Conservation (phyloP, 2,329 filamentous ascomycete species). For the Alternaria sp. region DNA sequence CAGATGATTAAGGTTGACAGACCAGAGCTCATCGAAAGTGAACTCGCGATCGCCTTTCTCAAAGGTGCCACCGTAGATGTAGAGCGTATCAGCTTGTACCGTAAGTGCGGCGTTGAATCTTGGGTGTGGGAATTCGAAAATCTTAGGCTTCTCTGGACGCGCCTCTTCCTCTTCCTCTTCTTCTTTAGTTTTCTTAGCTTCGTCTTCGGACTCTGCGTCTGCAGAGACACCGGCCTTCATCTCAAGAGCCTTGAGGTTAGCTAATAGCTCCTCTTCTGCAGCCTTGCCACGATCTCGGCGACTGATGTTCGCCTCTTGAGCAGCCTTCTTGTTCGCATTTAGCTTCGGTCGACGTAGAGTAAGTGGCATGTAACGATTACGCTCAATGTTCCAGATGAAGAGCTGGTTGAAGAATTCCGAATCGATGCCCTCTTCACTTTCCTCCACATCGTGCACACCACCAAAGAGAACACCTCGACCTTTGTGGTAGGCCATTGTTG, state of each 20-base stretch:
- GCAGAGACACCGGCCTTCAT: slow-evolving; percentile 70
- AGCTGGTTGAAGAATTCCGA: slow-evolving; percentile 96
- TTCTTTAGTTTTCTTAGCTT: slow-evolving; percentile 42
- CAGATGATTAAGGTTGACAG: slow-evolving; percentile 91
- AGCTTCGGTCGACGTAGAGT: slow-evolving; percentile 76
- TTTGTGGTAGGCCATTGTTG: slow-evolving; percentile 94
- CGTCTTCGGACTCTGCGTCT: slow-evolving; percentile 49
- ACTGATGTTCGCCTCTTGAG: slow-evolving; percentile 44
- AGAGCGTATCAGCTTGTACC: slow-evolving; percentile 90
- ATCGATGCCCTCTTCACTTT: slow-evolving; percentile 93
- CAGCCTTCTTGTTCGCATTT: slow-evolving; percentile 67
- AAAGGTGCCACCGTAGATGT: slow-evolving; percentile 93
- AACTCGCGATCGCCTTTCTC: slow-evolving; percentile 95
- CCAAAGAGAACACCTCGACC: slow-evolving; percentile 93
- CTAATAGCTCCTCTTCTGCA: slow-evolving; percentile 88
- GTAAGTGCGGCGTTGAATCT: slow-evolving; percentile 91
- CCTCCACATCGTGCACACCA: slow-evolving; percentile 90
- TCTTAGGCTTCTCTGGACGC: slow-evolving; percentile 62
- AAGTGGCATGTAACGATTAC: slow-evolving; percentile 92
- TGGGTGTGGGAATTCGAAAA: slow-evolving; percentile 85
- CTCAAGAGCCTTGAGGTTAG: slow-evolving; percentile 85
- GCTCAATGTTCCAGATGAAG: slow-evolving; percentile 92
- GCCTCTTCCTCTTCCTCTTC: slow-evolving; percentile 61
- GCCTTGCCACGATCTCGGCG: slow-evolving; percentile 79
- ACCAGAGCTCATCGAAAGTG: slow-evolving; percentile 94